phyloP scores from a whole-genome alignment of 768 basidiomycete species.

The Macrolepiota dolichaula region DNA sequence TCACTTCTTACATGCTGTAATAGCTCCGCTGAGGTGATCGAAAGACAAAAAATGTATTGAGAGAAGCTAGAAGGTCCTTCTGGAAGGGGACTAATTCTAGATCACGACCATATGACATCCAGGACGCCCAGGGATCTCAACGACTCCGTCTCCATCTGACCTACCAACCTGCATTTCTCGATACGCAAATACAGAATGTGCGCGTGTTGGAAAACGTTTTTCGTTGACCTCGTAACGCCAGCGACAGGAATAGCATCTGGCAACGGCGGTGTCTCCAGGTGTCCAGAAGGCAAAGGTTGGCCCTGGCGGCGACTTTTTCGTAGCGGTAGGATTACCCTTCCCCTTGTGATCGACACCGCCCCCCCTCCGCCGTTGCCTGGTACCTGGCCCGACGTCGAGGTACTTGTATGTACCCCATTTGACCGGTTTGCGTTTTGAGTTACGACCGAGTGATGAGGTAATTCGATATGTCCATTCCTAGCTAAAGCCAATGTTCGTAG shows the following conservation, averaged over 20 bases:
- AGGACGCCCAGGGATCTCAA: constrained; percentile 36
- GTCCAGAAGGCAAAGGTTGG: neutral
- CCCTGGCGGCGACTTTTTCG: constrained; percentile 26
- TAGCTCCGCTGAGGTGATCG: neutral
- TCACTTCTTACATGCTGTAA: constrained; percentile 9
- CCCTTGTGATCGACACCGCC: constrained; percentile 14
- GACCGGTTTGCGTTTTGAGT: neutral
- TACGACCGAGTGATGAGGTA: neutral
- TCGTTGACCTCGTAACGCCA: constrained; percentile 17
- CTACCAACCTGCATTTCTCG: constrained; percentile 36
- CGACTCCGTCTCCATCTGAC: constrained; percentile 31
- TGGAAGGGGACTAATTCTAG: neutral
- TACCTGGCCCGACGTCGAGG: constrained; percentile 13
- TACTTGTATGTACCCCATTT: constrained; percentile 12
- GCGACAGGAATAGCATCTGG: neutral
- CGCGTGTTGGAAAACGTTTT: constrained; percentile 27
- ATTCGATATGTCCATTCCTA: constrained; percentile 25
- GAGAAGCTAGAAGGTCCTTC: neutral
- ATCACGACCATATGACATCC: constrained; percentile 29
- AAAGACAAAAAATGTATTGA: neutral
- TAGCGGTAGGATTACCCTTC: constrained; percentile 35
- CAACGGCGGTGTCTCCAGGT: constrained; percentile 1
- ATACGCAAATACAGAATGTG: constrained; percentile 40
- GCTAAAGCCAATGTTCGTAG: constrained; percentile 35
- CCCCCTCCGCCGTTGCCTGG: constrained; percentile 13